Percentiles rank a stretch among this genome's conserved stretches.
Evolutionary conservation across 495 filamentous ascomycete genomes (phyloP).

Genomic region (Haplographium delicatum): DNA sequence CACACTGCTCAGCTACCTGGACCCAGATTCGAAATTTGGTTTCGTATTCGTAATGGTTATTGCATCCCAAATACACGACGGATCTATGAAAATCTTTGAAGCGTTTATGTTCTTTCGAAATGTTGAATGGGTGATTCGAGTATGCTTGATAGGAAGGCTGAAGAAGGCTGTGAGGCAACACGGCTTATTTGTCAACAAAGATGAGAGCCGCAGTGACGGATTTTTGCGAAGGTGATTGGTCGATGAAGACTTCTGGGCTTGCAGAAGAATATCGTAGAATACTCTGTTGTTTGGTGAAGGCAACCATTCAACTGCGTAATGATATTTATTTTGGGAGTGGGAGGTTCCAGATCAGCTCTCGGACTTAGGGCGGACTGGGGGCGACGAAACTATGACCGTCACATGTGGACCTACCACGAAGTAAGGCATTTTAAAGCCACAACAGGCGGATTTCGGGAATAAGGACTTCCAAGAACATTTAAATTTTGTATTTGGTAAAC

Average conservation of each 20-base stretch:
- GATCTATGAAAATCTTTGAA: neutral
- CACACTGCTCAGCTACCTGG: too few relatives aligned
- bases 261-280: neutral
- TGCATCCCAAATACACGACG: neutral
- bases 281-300: neutral
- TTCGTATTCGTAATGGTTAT: neutral
- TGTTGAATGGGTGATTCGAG: neutral
- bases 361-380: neutral
- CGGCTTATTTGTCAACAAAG: slow-evolving; percentile 1
- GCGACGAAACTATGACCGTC: neutral
- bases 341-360: neutral
- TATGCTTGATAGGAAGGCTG: neutral
- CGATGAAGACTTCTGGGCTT: slow-evolving; percentile 1
- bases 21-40: too few relatives aligned
- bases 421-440: too few relatives aligned
- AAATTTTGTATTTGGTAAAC: too few relatives aligned
- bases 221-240: neutral
- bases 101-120: neutral
- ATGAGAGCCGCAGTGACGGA: neutral
- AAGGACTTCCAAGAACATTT: too few relatives aligned
- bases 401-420: neutral
- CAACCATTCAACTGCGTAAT: neutral
- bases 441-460: too few relatives aligned
- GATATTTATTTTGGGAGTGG: neutral
- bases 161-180: slow-evolving; percentile 2